Evolutionary conservation across 2,329 filamentous ascomycete species (phyloP), one percentile per base, ranked within the genome.

Genomic region (Byssochlamys sp.): DNA sequence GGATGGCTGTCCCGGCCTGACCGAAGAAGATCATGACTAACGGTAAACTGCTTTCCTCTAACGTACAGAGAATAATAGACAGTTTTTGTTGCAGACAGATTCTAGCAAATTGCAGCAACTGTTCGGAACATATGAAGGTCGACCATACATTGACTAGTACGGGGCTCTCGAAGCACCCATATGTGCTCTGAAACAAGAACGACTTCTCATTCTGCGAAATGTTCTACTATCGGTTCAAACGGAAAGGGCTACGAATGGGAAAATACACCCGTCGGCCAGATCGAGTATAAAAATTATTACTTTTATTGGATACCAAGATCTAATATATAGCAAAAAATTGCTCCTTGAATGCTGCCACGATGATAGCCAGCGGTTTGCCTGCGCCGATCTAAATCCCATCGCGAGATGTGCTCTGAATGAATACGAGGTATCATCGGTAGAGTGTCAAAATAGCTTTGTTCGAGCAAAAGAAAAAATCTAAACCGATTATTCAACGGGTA

Each of bases 1-100:
- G 87, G 90, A 94, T 11, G 91, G 89, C 0, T 99, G 94, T 78
- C 92, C 94, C 0, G 94, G 94, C 0, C 57, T 86, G 35, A 88
- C 85, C 0, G 94, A 96, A 73, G 91, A 96, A 67, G 91, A 96
- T 66, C 84, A 86, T 68, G 84, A 84, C 64, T 86, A 70, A 83
- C 45, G 45, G 55, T 45, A 45, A 45, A n/a, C 19, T 24, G 12
- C n/a, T 24, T 45, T 5, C 39, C n/a, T 14, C 19, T 1, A 9
- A 45, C 19, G n/a, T 45, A 45, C 9, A 45, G 19, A 45, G 3
- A 45, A 45, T 45, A 45, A 14, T 7, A 31, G 6, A 7, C 35
- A 39, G 14, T n/a, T n/a, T n/a, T 3, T 39, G 12, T 5, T n/a
- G 4, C 35, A 39, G 35, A n/a, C 6, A 39, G 11, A 35, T 31